Conservation (phyloP, 306 rosid genomes). For the Mimosa pudica region DNA sequence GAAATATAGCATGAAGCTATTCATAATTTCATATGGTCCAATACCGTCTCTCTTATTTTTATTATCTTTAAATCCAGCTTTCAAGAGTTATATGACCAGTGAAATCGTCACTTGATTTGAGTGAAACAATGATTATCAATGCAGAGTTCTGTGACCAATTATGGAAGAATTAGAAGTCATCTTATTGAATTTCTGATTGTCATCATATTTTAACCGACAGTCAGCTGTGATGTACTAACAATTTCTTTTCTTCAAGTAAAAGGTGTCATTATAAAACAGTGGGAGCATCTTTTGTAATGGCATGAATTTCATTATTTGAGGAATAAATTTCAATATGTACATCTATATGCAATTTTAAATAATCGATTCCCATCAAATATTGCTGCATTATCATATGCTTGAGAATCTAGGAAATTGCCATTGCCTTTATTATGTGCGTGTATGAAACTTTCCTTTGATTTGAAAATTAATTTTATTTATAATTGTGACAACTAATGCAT, state of each 20-base stretch:
- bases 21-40: neutral
- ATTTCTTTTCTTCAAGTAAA: neutral
- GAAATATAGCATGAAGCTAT: slow-evolving; percentile 15
- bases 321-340: neutral
- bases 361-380: neutral
- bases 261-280: neutral
- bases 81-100: neutral
- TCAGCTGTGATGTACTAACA: neutral
- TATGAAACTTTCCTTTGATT: neutral
- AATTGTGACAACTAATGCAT: neutral
- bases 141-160: neutral
- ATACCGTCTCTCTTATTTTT: slow-evolving; percentile 2
- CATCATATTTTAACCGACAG: neutral
- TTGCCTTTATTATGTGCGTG: neutral
- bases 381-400: neutral
- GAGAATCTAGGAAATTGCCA: neutral
- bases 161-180: neutral
- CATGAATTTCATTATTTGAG: slow-evolving; percentile 1
- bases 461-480: neutral
- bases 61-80: slow-evolving; percentile 10
- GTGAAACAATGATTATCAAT: slow-evolving; percentile 23
- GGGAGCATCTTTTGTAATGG: neutral
- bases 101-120: neutral
- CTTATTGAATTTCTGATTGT: neutral
- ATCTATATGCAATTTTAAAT: neutral